phyloP scores from a whole-genome alignment of 1,284 basidiomycete species.

The Anthracocystis panici-leucophaei region DNA sequence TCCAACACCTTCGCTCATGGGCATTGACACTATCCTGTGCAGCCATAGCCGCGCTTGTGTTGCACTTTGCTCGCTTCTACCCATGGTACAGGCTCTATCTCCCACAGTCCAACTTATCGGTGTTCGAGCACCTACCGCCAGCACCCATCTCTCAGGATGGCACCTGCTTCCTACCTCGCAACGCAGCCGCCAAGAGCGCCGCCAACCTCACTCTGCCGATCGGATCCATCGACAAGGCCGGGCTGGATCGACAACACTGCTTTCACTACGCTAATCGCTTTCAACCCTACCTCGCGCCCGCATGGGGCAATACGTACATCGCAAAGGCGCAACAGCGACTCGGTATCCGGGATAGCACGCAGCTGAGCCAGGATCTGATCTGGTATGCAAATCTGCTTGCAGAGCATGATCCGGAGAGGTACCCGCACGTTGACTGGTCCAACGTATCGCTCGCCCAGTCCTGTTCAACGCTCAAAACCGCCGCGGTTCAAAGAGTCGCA shows the following conservation, averaged over 20 bases:
- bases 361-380: conserved; percentile 13
- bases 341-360: background rate
- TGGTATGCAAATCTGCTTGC: conserved; percentile 33
- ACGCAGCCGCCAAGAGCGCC: background rate
- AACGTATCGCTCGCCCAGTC: background rate
- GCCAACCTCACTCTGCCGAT: background rate
- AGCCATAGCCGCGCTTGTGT: background rate
- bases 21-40: background rate
- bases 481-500: background rate
- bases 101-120: background rate
- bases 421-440: conserved; percentile 9
- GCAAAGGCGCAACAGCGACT: conserved; percentile 3
- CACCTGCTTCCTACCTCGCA: background rate
- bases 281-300: conserved; percentile 5
- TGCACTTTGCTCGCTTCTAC: background rate
- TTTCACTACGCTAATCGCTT: conserved; percentile 23
- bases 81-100: background rate
- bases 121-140: background rate
- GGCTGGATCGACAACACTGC: conserved; percentile 6
- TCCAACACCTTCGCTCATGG: background rate
- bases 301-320: conserved; percentile 28
- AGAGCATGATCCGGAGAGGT: conserved; percentile 7
- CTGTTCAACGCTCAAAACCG: background rate
- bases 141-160: background rate
- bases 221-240: conserved; percentile 4